Conservation (phyloP, 345 rosid genomes). For the Jatropha curcas region DNA sequence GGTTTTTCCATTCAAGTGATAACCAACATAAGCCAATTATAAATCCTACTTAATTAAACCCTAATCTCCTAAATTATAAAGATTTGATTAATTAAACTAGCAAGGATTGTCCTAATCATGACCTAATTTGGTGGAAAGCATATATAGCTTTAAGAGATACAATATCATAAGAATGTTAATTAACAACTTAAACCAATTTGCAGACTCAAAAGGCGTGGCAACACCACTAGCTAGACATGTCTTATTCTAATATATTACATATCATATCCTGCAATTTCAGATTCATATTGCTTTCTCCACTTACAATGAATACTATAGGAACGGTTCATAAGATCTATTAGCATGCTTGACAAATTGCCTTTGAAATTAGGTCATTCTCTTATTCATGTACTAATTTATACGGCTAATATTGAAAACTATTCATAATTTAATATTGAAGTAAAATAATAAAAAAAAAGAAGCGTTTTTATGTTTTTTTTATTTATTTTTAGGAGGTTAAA, state of each 20-base stretch:
- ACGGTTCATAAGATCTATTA: neutral
- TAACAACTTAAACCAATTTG: neutral
- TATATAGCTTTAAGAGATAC: neutral
- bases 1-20: slow-evolving; percentile 19
- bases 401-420: too few relatives aligned
- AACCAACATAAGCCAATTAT: neutral
- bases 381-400: neutral
- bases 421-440: too few relatives aligned
- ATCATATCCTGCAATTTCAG: neutral
- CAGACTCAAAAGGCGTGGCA: neutral
- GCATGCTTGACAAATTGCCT: neutral
- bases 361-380: neutral
- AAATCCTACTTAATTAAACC: neutral
- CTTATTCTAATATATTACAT: neutral
- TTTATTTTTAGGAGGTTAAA: too few relatives aligned
- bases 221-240: slow-evolving; percentile 3
- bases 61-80: neutral
- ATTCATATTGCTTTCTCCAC: slow-evolving; percentile 28
- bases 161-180: neutral
- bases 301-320: slow-evolving; percentile 9
- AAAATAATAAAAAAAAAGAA: too few relatives aligned
- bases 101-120: slow-evolving; percentile 9
- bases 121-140: slow-evolving; percentile 14
- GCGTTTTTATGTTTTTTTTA: too few relatives aligned
- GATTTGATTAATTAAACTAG: neutral